Evolutionary conservation across 352 stramenopile genomes (phyloP).

Genomic region (Phytophthora palmivora): DNA sequence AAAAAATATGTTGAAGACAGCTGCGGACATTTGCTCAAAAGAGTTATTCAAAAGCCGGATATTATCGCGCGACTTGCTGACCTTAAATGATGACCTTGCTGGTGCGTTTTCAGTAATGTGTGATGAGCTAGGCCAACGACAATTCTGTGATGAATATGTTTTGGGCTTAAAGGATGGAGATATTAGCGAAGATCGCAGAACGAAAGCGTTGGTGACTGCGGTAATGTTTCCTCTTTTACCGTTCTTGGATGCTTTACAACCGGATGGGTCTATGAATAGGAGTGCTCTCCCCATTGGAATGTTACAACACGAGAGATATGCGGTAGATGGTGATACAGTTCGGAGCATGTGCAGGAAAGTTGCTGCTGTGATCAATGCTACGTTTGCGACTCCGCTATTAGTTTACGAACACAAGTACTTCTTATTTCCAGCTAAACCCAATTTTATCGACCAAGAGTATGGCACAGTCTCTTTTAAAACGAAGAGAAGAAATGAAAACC

Average conservation of each 20-base stretch:
- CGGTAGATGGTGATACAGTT: slow-evolving; percentile 4
- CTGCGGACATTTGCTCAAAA: slow-evolving; percentile 25
- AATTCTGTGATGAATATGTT: slow-evolving; percentile 35
- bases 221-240: slow-evolving; percentile 35
- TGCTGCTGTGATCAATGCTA: slow-evolving; percentile 21
- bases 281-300: slow-evolving; percentile 3
- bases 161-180: slow-evolving; percentile 1
- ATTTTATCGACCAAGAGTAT: slow-evolving; percentile 32
- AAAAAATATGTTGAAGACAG: slow-evolving; percentile 26
- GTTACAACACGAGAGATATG: background rate
- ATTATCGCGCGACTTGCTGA: slow-evolving; percentile 42
- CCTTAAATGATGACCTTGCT: slow-evolving; percentile 39
- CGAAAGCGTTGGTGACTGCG: slow-evolving; percentile 18
- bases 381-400: slow-evolving; percentile 26
- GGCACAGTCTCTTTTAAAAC: slow-evolving; percentile 9
- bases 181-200: too few species aligned
- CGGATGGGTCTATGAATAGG: slow-evolving; percentile 30
- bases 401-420: slow-evolving; percentile 20
- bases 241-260: slow-evolving; percentile 39
- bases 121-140: slow-evolving; percentile 25
- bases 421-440: slow-evolving; percentile 20
- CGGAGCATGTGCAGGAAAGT: slow-evolving; percentile 8
- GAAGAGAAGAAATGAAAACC: background rate
- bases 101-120: slow-evolving; percentile 43
- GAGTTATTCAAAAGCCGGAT: slow-evolving; percentile 41